Conservation (phyloP, 1,139 yeast genomes). For the Suhomyces yuchorum region DNA sequence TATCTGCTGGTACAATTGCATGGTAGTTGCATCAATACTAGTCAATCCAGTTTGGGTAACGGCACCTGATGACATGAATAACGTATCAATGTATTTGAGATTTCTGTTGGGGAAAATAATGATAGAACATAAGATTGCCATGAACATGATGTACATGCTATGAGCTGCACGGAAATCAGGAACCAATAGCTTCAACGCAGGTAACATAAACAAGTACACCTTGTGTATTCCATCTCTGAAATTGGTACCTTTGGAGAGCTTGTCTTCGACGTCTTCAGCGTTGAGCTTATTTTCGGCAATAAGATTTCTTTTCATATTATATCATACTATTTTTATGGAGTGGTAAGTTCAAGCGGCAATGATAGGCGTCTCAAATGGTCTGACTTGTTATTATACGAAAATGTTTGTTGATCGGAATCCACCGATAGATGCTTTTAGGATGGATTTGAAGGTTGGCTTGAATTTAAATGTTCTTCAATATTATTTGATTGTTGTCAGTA, state of each 20-base stretch:
- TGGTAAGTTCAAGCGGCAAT: not conserved
- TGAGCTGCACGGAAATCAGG: not conserved
- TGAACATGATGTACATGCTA: not conserved
- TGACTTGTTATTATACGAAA: not conserved
- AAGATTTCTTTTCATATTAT: not conserved
- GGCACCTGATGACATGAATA: conserved; percentile 75
- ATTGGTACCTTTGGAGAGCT: not conserved
- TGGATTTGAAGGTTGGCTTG: not conserved
- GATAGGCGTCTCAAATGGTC: not conserved
- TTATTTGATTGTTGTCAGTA: too few species aligned
- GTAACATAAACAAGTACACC: not conserved
- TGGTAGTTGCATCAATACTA: conserved; percentile 64
- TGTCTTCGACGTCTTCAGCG: not conserved
- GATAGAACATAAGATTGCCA: not conserved
- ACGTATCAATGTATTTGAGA: conserved; percentile 70
- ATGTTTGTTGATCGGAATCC: not conserved
- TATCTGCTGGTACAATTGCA: conserved; percentile 77
- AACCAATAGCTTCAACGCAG: not conserved
- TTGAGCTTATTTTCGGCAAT: not conserved
- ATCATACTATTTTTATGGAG: not conserved
- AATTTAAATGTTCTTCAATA: too few species aligned
- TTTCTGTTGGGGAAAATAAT: conserved; percentile 57
- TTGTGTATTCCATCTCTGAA: conserved; percentile 1
- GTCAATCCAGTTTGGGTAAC: conserved; percentile 92
- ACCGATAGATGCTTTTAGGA: not conserved